Base-by-base conservation (phyloP, 495 filamentous ascomycete species). In the Symbiotaphrina buchneri region DNA sequence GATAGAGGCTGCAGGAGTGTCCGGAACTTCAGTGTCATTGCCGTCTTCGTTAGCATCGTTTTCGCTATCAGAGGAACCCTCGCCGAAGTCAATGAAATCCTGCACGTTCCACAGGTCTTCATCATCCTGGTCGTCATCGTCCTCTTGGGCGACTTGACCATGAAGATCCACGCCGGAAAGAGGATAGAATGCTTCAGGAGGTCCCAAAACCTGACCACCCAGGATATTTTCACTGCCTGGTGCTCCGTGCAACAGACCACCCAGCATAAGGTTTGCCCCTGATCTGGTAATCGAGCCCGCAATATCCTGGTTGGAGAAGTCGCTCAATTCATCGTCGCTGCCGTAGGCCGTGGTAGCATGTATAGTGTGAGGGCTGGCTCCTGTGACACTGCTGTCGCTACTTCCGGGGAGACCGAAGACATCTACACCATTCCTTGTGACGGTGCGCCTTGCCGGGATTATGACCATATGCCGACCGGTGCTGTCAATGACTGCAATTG, bases 111-210 rank as follows among this genome's bases (percentile, higher is more conserved):
- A 52, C 18, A 60, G 52, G 22, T 61, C 56, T 39, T 76, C 72
- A n/a, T 65, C 68, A 23, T 78, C 73, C 14, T 61, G 58, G 20
- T 59, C 55, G 22, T 59, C 57, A 6, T 66, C 59, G 23, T 73
- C 60, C 22, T 64, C 43, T 20, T 45, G 41, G 11, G 38, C 27
- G 17, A 65, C 54, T 4, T 52, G 55, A 30, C 58, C 62, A 35
- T 68, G 58, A 21, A 63, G 54, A 25, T 54, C 52, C 32, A 77
- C 66, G 13, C 59, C 58, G n/a, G 56, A 55, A 25, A 71, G 65
- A 2, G 74, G 68, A 42, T 74, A 77, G 53, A 81, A 83, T 6
- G 76, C 75, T 47, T 81, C 75, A 8, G 65, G 63, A n/a, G 75
- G 70, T 8, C 74, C 71, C 39, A 78, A 59, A 5, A 68, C 62